Conservation (phyloP, 2,329 filamentous ascomycete species). For the Pseudocercospora musae region DNA sequence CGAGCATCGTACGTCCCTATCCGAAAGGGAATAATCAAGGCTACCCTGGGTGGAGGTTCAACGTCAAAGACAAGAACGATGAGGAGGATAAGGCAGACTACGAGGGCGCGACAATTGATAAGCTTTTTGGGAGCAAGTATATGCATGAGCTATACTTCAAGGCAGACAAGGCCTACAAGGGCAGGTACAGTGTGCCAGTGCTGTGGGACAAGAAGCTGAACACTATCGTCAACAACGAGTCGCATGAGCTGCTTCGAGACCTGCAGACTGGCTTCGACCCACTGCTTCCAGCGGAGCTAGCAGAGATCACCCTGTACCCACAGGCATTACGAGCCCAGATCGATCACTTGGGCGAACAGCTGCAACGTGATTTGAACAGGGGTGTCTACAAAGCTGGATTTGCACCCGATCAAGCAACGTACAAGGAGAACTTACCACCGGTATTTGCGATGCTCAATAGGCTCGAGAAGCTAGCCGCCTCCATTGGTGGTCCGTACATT, state of each 20-base stretch:
- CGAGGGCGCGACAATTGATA: slow-evolving; percentile 57
- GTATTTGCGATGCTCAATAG: slow-evolving; percentile 61
- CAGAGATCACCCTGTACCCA: slow-evolving; percentile 54
- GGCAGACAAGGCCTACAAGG: slow-evolving; percentile 58
- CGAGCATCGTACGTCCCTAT: slow-evolving; percentile 62
- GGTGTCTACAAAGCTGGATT: slow-evolving; percentile 62
- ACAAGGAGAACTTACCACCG: slow-evolving; percentile 52
- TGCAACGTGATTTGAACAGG: slow-evolving; percentile 55
- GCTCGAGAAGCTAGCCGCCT: slow-evolving; percentile 50
- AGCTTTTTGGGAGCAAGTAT: slow-evolving; percentile 56
- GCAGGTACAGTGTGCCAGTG: slow-evolving; percentile 58
- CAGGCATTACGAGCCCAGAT: slow-evolving; percentile 47
- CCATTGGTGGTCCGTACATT: slow-evolving; percentile 54
- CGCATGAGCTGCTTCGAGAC: slow-evolving; percentile 56
- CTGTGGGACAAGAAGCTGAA: slow-evolving; percentile 59
- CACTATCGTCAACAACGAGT: slow-evolving; percentile 61
- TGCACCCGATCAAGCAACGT: slow-evolving; percentile 52
- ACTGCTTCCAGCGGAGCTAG: slow-evolving; percentile 43
- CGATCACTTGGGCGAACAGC: slow-evolving; percentile 52
- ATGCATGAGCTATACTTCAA: slow-evolving; percentile 62
- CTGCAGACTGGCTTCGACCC: slow-evolving; percentile 56
- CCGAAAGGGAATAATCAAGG: slow-evolving; percentile 63
- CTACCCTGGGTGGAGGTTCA: slow-evolving; percentile 62
- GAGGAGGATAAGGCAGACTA: slow-evolving; percentile 37
- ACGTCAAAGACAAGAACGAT: slow-evolving; percentile 40